Evolutionary conservation across 306 rosid species (phyloP).

Genomic region (Corylus americana): DNA sequence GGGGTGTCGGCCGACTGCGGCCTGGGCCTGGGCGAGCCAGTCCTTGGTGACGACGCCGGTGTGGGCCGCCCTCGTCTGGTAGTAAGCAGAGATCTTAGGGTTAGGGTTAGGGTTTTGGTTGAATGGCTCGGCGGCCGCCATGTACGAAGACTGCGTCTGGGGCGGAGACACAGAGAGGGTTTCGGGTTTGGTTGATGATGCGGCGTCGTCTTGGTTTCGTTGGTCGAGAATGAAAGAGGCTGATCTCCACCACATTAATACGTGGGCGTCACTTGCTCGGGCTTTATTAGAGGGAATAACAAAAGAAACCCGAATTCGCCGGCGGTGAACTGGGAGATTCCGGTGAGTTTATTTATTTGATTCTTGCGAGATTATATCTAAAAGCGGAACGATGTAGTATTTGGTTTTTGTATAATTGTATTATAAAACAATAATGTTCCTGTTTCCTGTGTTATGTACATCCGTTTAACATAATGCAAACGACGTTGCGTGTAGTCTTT

Average conservation of each 20-base stretch:
- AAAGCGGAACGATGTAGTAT: no score
- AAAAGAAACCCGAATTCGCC: neutral
- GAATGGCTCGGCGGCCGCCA: conserved; percentile 42
- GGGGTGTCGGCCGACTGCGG: conserved; percentile 51
- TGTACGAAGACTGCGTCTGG: conserved; percentile 25
- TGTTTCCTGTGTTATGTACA: no score
- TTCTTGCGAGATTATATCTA: neutral
- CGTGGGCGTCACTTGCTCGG: conserved; percentile 6
- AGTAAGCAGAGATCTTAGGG: conserved; percentile 57
- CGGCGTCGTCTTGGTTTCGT: conserved; percentile 36
- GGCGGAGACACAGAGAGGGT: conserved; percentile 36
- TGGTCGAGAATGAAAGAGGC: conserved; percentile 74
- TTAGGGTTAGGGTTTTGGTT: conserved; percentile 38
- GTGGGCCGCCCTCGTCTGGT: conserved; percentile 72
- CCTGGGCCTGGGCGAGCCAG: conserved; percentile 92
- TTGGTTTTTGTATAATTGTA: no score
- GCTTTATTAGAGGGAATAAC: neutral
- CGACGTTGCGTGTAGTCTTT: no score
- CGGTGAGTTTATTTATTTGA: neutral
- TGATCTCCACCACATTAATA: conserved; percentile 75
- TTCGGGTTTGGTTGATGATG: conserved; percentile 32
- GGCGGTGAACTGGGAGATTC: neutral
- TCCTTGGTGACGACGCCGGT: conserved; percentile 78
- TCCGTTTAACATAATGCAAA: no score
- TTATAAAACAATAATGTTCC: no score